Evolutionary conservation across 495 filamentous ascomycete genomes (phyloP).

Genomic region (Penicillium simplicissimum): DNA sequence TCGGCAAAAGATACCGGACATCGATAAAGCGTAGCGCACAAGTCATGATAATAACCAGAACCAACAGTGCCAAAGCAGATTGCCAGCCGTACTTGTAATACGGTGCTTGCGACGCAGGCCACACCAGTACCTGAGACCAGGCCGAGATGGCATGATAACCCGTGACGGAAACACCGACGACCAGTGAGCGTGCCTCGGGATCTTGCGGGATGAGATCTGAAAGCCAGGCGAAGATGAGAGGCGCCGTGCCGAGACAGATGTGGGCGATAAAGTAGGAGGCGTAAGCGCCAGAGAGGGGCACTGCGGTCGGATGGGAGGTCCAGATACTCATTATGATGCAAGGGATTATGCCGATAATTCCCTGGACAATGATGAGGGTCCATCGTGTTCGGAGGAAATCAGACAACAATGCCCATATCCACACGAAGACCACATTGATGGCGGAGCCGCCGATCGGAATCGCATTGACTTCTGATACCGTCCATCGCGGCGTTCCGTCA

Average conservation of each 20-base stretch:
- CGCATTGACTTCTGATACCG: conserved; percentile 29
- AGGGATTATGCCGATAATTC: conserved; percentile 31
- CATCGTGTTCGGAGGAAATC: conserved; percentile 32
- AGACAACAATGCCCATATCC: conserved; percentile 36
- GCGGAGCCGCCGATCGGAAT: conserved; percentile 37
- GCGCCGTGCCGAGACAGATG: conserved; percentile 33
- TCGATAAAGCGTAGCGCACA: conserved; percentile 28
- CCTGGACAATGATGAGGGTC: conserved; percentile 31
- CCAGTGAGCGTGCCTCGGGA: conserved; percentile 31
- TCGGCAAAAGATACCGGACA: conserved; percentile 29
- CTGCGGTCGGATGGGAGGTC: conserved; percentile 26
- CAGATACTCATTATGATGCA: conserved; percentile 38
- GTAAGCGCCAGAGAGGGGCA: conserved; percentile 28
- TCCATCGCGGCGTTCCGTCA: conserved; percentile 28
- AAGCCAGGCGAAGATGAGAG: conserved; percentile 38
- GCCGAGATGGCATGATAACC: conserved; percentile 36
- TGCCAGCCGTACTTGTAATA: conserved; percentile 37
- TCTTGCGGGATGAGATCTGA: conserved; percentile 36
- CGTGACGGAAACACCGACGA: conserved; percentile 33
- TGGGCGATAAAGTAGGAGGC: conserved; percentile 33
- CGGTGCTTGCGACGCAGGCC: conserved; percentile 35
- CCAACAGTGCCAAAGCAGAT: conserved; percentile 28
- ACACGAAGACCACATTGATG: conserved; percentile 39
- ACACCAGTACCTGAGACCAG: conserved; percentile 36
- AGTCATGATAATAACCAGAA: conserved; percentile 35